Percentiles rank a stretch among this genome's conserved stretches.
Evolutionary conservation across 139 green algal genomes (phyloP).

Genomic region (Chlamydomonas applanata): DNA sequence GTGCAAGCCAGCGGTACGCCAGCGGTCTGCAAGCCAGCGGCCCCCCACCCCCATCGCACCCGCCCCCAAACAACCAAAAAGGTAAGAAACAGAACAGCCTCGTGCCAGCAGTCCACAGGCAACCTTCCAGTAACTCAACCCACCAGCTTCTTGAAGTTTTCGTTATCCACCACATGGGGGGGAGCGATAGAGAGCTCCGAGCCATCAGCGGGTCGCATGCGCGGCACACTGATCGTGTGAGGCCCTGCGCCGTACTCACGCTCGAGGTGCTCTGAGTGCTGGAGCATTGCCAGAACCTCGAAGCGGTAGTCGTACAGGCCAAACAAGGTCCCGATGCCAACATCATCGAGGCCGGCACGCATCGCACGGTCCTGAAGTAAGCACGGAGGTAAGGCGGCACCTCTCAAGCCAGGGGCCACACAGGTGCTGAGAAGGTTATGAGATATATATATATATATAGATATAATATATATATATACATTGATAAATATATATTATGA

Average conservation of each 20-base stretch:
- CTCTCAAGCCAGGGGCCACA: background rate
- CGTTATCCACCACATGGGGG: constrained; percentile 53
- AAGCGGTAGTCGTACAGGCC: constrained; percentile 69
- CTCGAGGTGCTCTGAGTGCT: constrained; percentile 70
- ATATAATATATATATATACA: too few species aligned
- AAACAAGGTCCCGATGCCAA: constrained; percentile 68
- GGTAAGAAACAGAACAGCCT: too few species aligned
- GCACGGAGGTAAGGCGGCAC: too few species aligned
- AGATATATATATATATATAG: too few species aligned
- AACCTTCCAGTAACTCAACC: too few species aligned
- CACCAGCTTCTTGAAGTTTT: constrained; percentile 54
- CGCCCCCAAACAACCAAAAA: too few species aligned
- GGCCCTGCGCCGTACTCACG: constrained; percentile 61
- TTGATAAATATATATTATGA: too few species aligned
- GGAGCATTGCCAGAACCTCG: constrained; percentile 61
- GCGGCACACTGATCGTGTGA: constrained; percentile 68
- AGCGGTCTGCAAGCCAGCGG: too few species aligned
- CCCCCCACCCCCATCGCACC: too few species aligned
- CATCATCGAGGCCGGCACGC: constrained; percentile 65
- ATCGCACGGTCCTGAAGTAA: constrained; percentile 63
- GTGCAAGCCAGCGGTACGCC: too few species aligned
- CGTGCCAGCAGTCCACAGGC: too few species aligned
- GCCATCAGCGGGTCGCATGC: constrained; percentile 68
- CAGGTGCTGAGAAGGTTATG: too few species aligned
- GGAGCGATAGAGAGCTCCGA: constrained; percentile 49